Base-by-base conservation (phyloP, 768 basidiomycete genomes). In the Lentinula edodes region DNA sequence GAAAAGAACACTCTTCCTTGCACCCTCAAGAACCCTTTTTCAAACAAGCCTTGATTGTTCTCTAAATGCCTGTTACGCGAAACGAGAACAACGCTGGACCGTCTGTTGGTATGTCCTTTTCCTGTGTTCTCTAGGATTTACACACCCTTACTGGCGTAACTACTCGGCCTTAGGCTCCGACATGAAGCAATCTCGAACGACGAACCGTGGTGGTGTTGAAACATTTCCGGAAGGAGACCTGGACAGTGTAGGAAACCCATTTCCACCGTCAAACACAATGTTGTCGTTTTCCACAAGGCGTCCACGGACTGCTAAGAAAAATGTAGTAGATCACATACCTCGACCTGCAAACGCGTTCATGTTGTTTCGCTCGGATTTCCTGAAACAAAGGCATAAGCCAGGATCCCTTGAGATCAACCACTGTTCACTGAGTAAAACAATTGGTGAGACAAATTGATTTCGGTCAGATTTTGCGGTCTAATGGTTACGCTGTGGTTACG, bases 331-430 rank as follows among this genome's bases (percentile, higher is more conserved):
- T 15, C 88, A 92, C 69, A 89, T 93, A 54, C 90, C 90, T 1
- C 83, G 90, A n/a, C 90, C 90, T 1, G 88, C 90, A 7, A 93
- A 93, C 63, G 90, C 90, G 6, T 93, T 92, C 77, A 93, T 93
- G 78, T 80, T 93, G 65, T 93, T 92, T 77, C 84, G 90, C 59
- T 88, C 89, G 4, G 86, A 89, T 51, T 91, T 91, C 73, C 87
- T 91, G 63, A 80, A 87, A 66, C 86, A 83, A 66, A 87, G 88
- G 66, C 89, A 91, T 67, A 87, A 91, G 60, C 86, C 89, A 1
- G 86, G 88, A 12, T 84, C 83, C 18, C 86, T 91, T 63, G 90
- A 89, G 77, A 87, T 85, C 32, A 88, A 88, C 68, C 88, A 89
- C 73, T 84, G 84, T 62, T 86, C 85, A 32, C 69, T 89, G 38